Evolutionary conservation across 2,329 filamentous ascomycete genomes (phyloP), one percentile per base, ranked within the genome.

Genomic region (Penicillium sclerotiorum): DNA sequence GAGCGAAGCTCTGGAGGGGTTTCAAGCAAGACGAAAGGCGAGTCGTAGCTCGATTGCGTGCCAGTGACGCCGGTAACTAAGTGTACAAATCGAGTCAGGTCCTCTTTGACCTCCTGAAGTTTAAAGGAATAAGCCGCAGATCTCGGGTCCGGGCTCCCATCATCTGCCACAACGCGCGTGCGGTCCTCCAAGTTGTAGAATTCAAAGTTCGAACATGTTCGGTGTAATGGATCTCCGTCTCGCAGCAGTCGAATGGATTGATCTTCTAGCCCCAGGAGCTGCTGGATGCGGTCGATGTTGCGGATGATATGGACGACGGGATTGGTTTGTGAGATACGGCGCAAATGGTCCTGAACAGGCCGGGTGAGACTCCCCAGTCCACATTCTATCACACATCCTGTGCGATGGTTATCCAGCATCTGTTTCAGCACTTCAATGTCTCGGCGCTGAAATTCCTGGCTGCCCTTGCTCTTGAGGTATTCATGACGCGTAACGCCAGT

Each of bases 31-130:
- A 81, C 82, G 59, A 85, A 85, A 1, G 83, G 82, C 49, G 82
- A 85, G 58, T 83, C 78, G 32, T 81, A 71, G 61, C 76, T 80
- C 4, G 78, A 77, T 50, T 78, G 73, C 8, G 77, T 76, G 18
- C 80, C 70, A 22, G 76, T 74, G 42, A 77, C 75, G 2, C 81
- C 81, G 5, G 79, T 81, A 32, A 85, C 73, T 43, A 81, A 77
- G 53, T 82, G 80, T 13, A 85, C 76, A 56, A 84, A 85, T 8
- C 73, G 75, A 1, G 79, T 80, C 53, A 85, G 84, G 54, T 85
- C 82, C 52, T 83, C 79, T 55, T 83, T 83, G 35, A 75, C 80
- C 50, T 79, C 72, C 58, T 76, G 77, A 13, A 79, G 59, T 48
- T 76, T 76, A 54, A 78, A 78, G 7, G 76, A 77, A 45, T 76